These are phyloP conservation scores for Kluyveromyces wickerhamii DNA, from an alignment of 805 yeast genomes.

Conservation along the genomic window DNA sequence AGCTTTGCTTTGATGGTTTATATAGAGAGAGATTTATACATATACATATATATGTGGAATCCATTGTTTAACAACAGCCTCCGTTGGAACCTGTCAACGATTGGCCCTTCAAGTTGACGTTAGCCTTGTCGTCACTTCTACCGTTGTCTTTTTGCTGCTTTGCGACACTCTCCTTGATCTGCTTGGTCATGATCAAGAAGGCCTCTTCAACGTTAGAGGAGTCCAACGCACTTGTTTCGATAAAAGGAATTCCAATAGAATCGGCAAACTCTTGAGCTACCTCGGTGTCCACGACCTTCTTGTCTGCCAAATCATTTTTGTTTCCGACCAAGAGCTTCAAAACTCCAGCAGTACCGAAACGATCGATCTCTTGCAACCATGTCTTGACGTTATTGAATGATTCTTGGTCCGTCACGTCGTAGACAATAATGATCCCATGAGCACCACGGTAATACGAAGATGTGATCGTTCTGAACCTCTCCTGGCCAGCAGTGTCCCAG, in stretches of 20 bases:
- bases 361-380: slow-evolving; percentile 97
- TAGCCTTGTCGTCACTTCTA: slow-evolving; percentile 42
- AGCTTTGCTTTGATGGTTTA: no score
- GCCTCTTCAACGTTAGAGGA: slow-evolving; percentile 98
- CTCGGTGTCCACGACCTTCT: slow-evolving; percentile 91
- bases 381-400: slow-evolving; percentile 93
- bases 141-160: slow-evolving; percentile 40
- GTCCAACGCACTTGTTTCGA: slow-evolving; percentile 92
- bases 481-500: slow-evolving; percentile 99
- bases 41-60: no score
- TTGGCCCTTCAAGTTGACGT: slow-evolving; percentile 69
- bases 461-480: slow-evolving; percentile 94
- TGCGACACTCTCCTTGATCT: slow-evolving; percentile 92
- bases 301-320: slow-evolving; percentile 88
- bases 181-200: slow-evolving; percentile 96
- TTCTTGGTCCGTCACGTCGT: slow-evolving; percentile 96
- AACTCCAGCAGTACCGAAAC: slow-evolving; percentile 96
- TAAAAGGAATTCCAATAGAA: slow-evolving; percentile 78
- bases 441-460: slow-evolving; percentile 98
- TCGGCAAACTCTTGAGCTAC: slow-evolving; percentile 98
- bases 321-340: slow-evolving; percentile 94
- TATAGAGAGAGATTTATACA: no score
- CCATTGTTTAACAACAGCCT: slow-evolving; percentile 49
- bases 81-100: slow-evolving; percentile 37
- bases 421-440: slow-evolving; percentile 95